Evolutionary conservation across 1,284 basidiomycete genomes (phyloP).

Genomic region (Termitomyces sp.): DNA sequence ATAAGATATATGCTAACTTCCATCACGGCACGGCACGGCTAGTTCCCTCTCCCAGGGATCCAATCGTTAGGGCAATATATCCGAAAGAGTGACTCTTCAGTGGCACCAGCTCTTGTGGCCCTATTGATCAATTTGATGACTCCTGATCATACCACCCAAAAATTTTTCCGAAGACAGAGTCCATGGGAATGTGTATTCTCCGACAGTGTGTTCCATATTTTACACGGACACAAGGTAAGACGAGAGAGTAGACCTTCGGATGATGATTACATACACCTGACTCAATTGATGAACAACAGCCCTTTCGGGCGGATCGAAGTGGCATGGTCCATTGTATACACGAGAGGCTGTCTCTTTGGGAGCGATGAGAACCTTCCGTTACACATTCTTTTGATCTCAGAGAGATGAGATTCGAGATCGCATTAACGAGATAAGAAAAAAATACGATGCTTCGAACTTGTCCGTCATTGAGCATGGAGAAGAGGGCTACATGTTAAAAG

Average conservation of each 20-base stretch:
- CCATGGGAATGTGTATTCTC: background rate
- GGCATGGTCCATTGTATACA: background rate
- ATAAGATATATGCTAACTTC: background rate
- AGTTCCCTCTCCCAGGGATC: background rate
- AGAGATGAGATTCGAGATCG: background rate
- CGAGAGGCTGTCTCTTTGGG: too few relatives aligned
- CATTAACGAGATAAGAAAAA: background rate
- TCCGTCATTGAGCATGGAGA: background rate
- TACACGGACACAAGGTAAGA: background rate
- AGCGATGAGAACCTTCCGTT: too few relatives aligned
- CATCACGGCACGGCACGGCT: background rate
- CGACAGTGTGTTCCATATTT: background rate
- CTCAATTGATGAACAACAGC: background rate
- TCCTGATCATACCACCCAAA: background rate
- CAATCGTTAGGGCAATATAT: background rate
- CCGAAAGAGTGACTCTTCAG: background rate
- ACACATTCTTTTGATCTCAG: background rate
- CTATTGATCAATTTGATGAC: background rate
- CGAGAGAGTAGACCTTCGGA: background rate
- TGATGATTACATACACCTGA: background rate
- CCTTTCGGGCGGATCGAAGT: background rate
- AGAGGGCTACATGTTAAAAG: background rate
- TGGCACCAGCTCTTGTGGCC: background rate
- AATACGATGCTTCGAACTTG: background rate
- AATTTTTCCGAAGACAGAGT: background rate